Evolutionary conservation across 441 rosid genomes (phyloP).

Genomic region (Bocquillonia castaneifolia): DNA sequence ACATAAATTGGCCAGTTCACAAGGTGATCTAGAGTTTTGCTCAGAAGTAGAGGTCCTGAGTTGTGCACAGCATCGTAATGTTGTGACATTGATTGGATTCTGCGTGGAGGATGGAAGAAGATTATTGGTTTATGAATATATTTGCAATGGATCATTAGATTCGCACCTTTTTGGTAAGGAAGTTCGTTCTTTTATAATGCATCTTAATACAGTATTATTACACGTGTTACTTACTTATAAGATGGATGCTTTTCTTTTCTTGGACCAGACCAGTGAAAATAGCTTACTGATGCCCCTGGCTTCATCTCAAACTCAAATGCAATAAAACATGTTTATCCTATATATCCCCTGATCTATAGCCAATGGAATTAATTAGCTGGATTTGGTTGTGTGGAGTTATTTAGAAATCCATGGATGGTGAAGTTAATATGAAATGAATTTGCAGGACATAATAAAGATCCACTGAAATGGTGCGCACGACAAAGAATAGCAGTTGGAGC

Average conservation of each 20-base stretch:
- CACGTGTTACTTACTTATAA: no score
- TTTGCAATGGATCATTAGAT: slow-evolving; percentile 95
- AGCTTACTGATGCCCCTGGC: neutral
- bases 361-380: no score
- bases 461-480: slow-evolving; percentile 73
- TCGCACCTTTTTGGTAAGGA: slow-evolving; percentile 89
- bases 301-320: no score
- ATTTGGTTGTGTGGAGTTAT: no score
- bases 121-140: slow-evolving; percentile 87
- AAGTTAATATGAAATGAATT: slow-evolving; percentile 15
- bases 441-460: slow-evolving; percentile 50
- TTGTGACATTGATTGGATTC: slow-evolving; percentile 87
- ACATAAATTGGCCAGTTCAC: slow-evolving; percentile 87
- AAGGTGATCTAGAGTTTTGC: slow-evolving; percentile 93
- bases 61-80: slow-evolving; percentile 97
- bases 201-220: no score
- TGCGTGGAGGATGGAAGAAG: slow-evolving; percentile 91
- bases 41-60: slow-evolving; percentile 98
- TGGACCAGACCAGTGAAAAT: neutral
- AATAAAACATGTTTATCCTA: no score
- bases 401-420: no score
- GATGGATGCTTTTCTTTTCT: neutral
- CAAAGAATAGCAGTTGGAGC: slow-evolving; percentile 96
- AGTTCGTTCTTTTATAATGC: neutral
- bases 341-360: no score